Percentiles rank a stretch among this genome's conserved stretches.
Evolutionary conservation across 148 eudicot genomes (phyloP).

Genomic region (Vaccinium vitisidaea): DNA sequence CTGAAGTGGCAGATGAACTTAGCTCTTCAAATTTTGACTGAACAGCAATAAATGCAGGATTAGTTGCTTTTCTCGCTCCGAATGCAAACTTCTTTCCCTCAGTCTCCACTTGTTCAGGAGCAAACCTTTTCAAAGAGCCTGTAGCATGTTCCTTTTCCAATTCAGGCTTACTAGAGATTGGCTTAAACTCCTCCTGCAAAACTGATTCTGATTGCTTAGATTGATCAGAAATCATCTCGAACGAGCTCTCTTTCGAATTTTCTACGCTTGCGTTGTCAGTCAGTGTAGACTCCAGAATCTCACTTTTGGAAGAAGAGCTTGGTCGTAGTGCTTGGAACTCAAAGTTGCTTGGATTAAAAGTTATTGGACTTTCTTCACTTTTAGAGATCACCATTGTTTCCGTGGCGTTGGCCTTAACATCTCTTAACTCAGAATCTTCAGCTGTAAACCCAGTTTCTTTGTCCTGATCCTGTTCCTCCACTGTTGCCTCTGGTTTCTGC

Average conservation of each 20-base stretch:
- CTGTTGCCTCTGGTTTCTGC: conserved; percentile 21
- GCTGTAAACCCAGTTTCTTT: conserved; percentile 27
- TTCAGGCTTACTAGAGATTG: conserved; percentile 28
- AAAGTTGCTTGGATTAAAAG: conserved; percentile 22
- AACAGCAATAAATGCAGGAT: conserved; percentile 69
- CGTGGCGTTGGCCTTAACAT: conserved; percentile 17
- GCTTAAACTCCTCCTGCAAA: conserved; percentile 23
- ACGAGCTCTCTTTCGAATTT: conserved; percentile 20
- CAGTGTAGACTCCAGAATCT: conserved; percentile 25
- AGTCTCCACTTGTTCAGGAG: conserved; percentile 52
- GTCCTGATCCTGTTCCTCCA: conserved; percentile 24
- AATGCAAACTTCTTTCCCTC: conserved; percentile 51
- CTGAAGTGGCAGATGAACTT: conserved; percentile 38
- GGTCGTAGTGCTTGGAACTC: conserved; percentile 20
- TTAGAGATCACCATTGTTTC: conserved; percentile 27
- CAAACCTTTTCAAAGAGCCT: conserved; percentile 34
- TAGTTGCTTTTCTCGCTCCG: conserved; percentile 59
- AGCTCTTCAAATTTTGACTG: conserved; percentile 71
- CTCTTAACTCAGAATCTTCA: conserved; percentile 30
- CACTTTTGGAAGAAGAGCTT: conserved; percentile 25
- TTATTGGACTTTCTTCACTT: conserved; percentile 27
- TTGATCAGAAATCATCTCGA: conserved; percentile 23
- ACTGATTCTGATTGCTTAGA: conserved; percentile 9
- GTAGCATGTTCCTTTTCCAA: conserved; percentile 40
- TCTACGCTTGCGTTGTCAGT: conserved; percentile 24